These are phyloP conservation scores for Annona cherimola DNA, from an alignment of 164 flowering plant genomes.

Conservation along the genomic window DNA sequence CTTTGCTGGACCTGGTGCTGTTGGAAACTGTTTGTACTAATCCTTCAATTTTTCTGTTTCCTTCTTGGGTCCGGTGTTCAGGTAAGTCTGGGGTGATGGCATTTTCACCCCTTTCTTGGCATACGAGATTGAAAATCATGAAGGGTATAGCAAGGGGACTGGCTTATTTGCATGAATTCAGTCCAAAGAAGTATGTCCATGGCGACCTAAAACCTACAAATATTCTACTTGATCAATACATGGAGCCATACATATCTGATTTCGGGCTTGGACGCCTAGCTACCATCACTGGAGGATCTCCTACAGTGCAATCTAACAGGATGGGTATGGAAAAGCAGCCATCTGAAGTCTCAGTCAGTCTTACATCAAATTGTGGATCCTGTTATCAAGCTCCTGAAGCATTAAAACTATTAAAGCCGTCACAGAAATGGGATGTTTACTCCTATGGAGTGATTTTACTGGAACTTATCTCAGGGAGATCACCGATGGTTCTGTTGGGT, in stretches of 20 bases:
- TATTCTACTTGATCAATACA: slow-evolving; percentile 59
- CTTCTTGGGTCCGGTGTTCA: slow-evolving; percentile 23
- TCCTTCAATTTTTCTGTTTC: neutral
- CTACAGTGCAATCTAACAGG: slow-evolving; percentile 49
- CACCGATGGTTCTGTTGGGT: slow-evolving; percentile 57
- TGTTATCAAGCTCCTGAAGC: slow-evolving; percentile 91
- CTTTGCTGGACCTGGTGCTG: no score
- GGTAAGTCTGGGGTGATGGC: slow-evolving; percentile 63
- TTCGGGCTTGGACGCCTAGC: slow-evolving; percentile 93
- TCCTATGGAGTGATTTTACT: slow-evolving; percentile 24
- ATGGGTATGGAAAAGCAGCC: slow-evolving; percentile 43
- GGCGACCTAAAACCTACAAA: slow-evolving; percentile 86
- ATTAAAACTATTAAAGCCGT: slow-evolving; percentile 70
- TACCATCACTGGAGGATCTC: slow-evolving; percentile 74
- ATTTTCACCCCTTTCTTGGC: slow-evolving; percentile 70
- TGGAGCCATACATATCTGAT: slow-evolving; percentile 78
- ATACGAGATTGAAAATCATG: slow-evolving; percentile 54
- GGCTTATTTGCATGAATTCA: slow-evolving; percentile 77
- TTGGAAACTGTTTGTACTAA: neutral
- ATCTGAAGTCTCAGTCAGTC: slow-evolving; percentile 32
- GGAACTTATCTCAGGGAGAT: slow-evolving; percentile 79
- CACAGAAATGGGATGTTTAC: slow-evolving; percentile 96
- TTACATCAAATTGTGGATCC: slow-evolving; percentile 25
- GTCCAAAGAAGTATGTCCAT: slow-evolving; percentile 95
- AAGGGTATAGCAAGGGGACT: slow-evolving; percentile 78